Evolutionary conservation across 345 rosid species (phyloP).

Genomic region (Salix udensis): DNA sequence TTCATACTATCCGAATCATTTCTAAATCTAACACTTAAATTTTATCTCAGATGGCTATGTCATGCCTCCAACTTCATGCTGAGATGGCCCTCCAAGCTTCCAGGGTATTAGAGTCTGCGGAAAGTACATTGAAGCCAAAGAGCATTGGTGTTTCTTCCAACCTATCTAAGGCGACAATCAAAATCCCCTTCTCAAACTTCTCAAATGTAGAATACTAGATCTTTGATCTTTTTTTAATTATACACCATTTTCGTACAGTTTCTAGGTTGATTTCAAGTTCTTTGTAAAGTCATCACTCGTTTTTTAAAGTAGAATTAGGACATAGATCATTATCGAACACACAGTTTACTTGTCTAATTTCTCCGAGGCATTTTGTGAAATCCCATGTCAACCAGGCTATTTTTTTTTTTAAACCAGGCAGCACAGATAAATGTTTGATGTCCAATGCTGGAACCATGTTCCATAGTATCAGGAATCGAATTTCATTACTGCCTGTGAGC

Average conservation of each 20-base stretch:
- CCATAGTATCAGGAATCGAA: too few relatives aligned
- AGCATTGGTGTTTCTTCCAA: conserved; percentile 30
- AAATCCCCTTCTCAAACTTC: conserved; percentile 39
- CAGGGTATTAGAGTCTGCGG: conserved; percentile 62
- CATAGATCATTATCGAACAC: neutral
- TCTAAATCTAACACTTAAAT: neutral
- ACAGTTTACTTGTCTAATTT: neutral
- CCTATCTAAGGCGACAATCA: conserved; percentile 39
- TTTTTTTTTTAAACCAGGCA: too few relatives aligned
- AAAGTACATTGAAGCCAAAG: conserved; percentile 35
- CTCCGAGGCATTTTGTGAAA: neutral
- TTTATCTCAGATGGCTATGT: conserved; percentile 65
- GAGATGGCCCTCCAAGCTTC: conserved; percentile 95
- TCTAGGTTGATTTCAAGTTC: neutral
- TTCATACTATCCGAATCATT: neutral
- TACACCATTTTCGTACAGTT: conserved; percentile 3
- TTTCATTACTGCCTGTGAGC: too few relatives aligned
- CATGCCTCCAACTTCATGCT: conserved; percentile 82
- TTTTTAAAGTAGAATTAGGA: neutral
- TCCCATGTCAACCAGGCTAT: neutral
- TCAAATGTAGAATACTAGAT: conserved; percentile 29
- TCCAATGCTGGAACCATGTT: too few relatives aligned
- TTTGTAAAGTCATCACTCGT: neutral
- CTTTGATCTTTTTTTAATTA: neutral
- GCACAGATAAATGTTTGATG: too few relatives aligned